Evolutionary conservation across 192 early-diverging fungal species (phyloP).

Genomic region (Spizellomyces punctatus): DNA sequence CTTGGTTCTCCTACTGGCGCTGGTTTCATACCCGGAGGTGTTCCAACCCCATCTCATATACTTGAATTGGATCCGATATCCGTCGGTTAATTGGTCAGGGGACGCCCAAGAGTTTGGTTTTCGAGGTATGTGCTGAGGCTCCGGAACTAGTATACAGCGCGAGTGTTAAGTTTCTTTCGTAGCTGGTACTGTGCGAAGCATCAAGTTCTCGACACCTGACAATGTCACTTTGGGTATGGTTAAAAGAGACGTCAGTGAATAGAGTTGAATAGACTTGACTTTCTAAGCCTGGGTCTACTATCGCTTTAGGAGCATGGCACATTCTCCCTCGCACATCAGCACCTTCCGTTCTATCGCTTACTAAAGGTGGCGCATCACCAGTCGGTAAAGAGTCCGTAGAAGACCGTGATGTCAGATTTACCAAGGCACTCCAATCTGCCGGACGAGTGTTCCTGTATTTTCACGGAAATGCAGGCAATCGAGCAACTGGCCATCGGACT

Average conservation of each 20-base stretch:
- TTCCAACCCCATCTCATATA: slow-evolving; percentile 39
- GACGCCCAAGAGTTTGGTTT: slow-evolving; percentile 44
- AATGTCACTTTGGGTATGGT: slow-evolving; percentile 33
- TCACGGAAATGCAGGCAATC: slow-evolving; percentile 57
- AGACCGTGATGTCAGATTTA: slow-evolving; percentile 25
- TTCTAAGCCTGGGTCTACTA: neutral
- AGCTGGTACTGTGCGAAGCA: slow-evolving; percentile 28
- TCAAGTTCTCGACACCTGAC: slow-evolving; percentile 43
- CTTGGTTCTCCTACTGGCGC: slow-evolving; percentile 11
- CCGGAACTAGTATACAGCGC: neutral
- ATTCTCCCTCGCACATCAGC: slow-evolving; percentile 36
- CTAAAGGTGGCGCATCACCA: slow-evolving; percentile 7
- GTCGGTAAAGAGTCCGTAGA: slow-evolving; percentile 1
- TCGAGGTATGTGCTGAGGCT: slow-evolving; percentile 6
- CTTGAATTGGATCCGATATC: slow-evolving; percentile 41
- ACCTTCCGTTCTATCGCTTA: slow-evolving; percentile 17
- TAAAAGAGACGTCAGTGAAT: neutral
- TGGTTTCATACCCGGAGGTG: slow-evolving; percentile 22
- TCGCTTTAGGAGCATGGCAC: slow-evolving; percentile 44
- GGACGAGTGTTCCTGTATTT: slow-evolving; percentile 52
- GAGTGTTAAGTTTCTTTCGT: neutral
- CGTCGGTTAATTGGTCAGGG: slow-evolving; percentile 23
- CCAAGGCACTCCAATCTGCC: slow-evolving; percentile 25
- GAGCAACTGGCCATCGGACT: slow-evolving; percentile 40
- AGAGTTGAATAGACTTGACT: neutral